Percentiles rank a stretch among this genome's conserved stretches.
Conservation (phyloP, 2,329 filamentous ascomycete genomes). For the Fusarium sp. region DNA sequence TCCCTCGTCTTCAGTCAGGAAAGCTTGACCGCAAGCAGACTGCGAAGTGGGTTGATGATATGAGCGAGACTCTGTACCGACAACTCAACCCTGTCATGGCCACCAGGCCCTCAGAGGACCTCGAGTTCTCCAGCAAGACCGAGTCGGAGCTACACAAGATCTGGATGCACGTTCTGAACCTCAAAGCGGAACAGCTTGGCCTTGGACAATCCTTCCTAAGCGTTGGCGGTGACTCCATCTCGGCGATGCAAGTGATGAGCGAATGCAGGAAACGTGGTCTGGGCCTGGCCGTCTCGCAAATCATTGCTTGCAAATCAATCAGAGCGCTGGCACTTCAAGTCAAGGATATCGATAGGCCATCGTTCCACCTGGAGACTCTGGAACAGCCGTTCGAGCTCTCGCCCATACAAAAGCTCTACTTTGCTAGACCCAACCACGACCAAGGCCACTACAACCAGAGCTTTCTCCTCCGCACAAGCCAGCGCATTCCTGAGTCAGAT, state of each 20-base stretch:
- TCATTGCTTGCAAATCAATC: slow-evolving; percentile 45
- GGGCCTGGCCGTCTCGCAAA: slow-evolving; percentile 43
- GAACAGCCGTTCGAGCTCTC: slow-evolving; percentile 26
- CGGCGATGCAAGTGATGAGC: slow-evolving; percentile 55
- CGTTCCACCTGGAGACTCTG: neutral
- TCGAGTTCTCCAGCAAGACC: neutral
- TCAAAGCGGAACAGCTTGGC: slow-evolving; percentile 35
- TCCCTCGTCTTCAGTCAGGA: slow-evolving; percentile 34
- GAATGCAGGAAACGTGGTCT: slow-evolving; percentile 46
- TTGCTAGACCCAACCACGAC: slow-evolving; percentile 19
- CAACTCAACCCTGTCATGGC: slow-evolving; percentile 23
- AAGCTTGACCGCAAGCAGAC: slow-evolving; percentile 37
- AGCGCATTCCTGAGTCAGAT: neutral
- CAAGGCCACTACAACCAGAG: slow-evolving; percentile 40
- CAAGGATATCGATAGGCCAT: slow-evolving; percentile 17
- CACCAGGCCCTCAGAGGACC: neutral
- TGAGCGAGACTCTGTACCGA: slow-evolving; percentile 24
- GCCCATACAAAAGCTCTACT: slow-evolving; percentile 37
- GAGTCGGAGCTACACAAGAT: slow-evolving; percentile 29
- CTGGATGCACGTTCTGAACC: slow-evolving; percentile 35
- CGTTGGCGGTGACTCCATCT: slow-evolving; percentile 58
- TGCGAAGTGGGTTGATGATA: slow-evolving; percentile 26
- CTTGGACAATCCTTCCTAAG: slow-evolving; percentile 49
- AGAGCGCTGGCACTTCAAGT: slow-evolving; percentile 19
- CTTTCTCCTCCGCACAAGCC: slow-evolving; percentile 31